phyloP scores from a whole-genome alignment of 176 grass and related monocot genomes.

The Dendrocalamus sinicus region DNA sequence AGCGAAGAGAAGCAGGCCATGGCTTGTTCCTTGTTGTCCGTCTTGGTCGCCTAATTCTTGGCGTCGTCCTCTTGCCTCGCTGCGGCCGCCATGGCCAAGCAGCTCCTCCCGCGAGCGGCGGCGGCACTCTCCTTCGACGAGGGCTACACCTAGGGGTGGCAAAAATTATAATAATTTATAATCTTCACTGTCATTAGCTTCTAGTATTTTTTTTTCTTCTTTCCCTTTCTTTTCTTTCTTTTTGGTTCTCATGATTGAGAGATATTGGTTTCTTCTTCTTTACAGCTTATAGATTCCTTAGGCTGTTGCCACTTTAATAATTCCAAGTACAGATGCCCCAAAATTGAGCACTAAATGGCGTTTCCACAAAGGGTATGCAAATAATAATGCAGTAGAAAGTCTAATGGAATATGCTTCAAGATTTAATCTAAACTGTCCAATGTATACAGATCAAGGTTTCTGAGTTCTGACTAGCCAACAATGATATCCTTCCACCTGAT shows the following conservation, averaged over 20 bases:
- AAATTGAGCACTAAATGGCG: constrained; percentile 18
- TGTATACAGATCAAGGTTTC: neutral
- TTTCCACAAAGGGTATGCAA: constrained; percentile 24
- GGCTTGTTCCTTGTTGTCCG: constrained; percentile 30
- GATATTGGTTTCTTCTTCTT: constrained; percentile 46
- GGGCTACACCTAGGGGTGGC: constrained; percentile 47
- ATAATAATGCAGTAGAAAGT: neutral
- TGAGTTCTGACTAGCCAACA: neutral
- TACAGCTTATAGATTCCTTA: constrained; percentile 58
- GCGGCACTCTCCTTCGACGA: constrained; percentile 68
- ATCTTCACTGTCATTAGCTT: no score
- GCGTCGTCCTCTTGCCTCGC: constrained; percentile 38
- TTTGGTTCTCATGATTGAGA: constrained; percentile 35
- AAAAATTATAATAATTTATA: no score
- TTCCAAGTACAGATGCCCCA: constrained; percentile 45
- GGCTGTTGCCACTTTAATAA: constrained; percentile 50
- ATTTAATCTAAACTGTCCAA: neutral
- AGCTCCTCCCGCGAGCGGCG: constrained; percentile 40
- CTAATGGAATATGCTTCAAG: neutral
- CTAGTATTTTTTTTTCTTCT: no score
- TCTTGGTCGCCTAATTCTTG: constrained; percentile 10
- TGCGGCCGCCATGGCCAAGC: constrained; percentile 21
- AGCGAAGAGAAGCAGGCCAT: constrained; percentile 35
- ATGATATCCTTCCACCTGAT: neutral
- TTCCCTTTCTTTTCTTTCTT: neutral